A percentile compares a stretch with the other conserved stretches of the same genome.
Conservation (phyloP, 2,329 filamentous ascomycete species). For the Botrytis deweyae region DNA sequence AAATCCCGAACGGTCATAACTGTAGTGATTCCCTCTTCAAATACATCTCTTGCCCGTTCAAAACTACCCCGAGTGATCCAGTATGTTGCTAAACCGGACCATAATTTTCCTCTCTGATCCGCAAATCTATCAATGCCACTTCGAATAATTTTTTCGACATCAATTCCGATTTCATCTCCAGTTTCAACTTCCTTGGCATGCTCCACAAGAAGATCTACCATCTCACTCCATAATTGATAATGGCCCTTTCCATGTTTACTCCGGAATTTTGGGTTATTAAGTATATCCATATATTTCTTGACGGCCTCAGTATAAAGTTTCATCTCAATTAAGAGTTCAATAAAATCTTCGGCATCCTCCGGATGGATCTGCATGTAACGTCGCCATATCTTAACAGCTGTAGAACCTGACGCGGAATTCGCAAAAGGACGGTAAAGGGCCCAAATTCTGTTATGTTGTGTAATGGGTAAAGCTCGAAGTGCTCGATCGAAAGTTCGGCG, state of each 20-base stretch:
- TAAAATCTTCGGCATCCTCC: constrained; percentile 92
- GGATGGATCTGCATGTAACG: constrained; percentile 97
- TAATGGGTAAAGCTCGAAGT: constrained; percentile 84
- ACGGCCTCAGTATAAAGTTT: constrained; percentile 88
- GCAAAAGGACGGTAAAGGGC: constrained; percentile 87
- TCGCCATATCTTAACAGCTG: constrained; percentile 89
- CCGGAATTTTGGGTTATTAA: constrained; percentile 86
- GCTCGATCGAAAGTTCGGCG: constrained; percentile 89
- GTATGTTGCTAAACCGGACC: constrained; percentile 92
- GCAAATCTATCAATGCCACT: constrained; percentile 89
- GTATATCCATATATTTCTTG: constrained; percentile 83
- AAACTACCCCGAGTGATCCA: constrained; percentile 94
- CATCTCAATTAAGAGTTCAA: constrained; percentile 80
- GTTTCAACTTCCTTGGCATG: constrained; percentile 85
- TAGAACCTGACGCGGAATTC: constrained; percentile 84
- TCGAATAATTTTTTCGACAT: constrained; percentile 88
- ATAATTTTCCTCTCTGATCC: constrained; percentile 91
- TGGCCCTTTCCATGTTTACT: constrained; percentile 94
- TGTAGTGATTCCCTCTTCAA: constrained; percentile 94
- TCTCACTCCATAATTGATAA: constrained; percentile 96
- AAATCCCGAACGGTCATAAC: constrained; percentile 99
- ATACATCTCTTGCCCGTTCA: constrained; percentile 87
- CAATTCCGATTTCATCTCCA: constrained; percentile 75
- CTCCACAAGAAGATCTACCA: constrained; percentile 90
- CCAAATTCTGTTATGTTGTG: constrained; percentile 96